Percentiles rank a stretch among this genome's conserved stretches.
These are phyloP conservation scores for Escallonia rubra DNA, from an alignment of 129 eudicot genomes.

Conservation along the genomic window DNA sequence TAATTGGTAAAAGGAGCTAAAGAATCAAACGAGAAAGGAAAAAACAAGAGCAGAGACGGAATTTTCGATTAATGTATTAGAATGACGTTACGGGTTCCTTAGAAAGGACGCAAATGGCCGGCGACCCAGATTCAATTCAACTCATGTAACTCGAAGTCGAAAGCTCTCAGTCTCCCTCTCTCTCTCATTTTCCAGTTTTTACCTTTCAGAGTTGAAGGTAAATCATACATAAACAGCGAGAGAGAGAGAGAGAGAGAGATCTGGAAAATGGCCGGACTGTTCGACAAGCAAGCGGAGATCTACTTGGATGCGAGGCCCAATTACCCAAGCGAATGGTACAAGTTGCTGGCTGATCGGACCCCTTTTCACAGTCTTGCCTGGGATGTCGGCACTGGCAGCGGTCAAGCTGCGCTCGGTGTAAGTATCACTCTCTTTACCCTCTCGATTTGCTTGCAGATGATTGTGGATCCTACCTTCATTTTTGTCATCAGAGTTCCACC, in stretches of 20 bases:
- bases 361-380: slow-evolving; percentile 45
- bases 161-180: not conserved
- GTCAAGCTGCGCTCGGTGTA: slow-evolving; percentile 56
- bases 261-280: slow-evolving; percentile 48
- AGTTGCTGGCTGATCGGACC: slow-evolving; percentile 35
- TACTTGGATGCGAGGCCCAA: slow-evolving; percentile 47
- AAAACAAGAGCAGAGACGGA: too few species aligned
- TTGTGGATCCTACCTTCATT: too few species aligned
- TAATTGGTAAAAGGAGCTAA: too few species aligned
- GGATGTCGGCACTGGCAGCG: slow-evolving; percentile 68
- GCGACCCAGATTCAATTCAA: too few species aligned
- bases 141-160: too few species aligned
- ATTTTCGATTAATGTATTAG: too few species aligned
- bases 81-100: too few species aligned
- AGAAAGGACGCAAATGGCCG: too few species aligned
- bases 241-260: slow-evolving; percentile 1
- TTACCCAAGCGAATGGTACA: slow-evolving; percentile 39
- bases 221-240: not conserved
- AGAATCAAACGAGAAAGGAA: too few species aligned
- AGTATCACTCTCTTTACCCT: not conserved
- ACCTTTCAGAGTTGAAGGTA: not conserved
- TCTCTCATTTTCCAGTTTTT: not conserved
- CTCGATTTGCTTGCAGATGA: not conserved
- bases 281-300: slow-evolving; percentile 51
- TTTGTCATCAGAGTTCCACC: too few species aligned